These are phyloP conservation scores for Balansia obtecta DNA, from an alignment of 2,329 filamentous ascomycete species.

Conservation along the genomic window DNA sequence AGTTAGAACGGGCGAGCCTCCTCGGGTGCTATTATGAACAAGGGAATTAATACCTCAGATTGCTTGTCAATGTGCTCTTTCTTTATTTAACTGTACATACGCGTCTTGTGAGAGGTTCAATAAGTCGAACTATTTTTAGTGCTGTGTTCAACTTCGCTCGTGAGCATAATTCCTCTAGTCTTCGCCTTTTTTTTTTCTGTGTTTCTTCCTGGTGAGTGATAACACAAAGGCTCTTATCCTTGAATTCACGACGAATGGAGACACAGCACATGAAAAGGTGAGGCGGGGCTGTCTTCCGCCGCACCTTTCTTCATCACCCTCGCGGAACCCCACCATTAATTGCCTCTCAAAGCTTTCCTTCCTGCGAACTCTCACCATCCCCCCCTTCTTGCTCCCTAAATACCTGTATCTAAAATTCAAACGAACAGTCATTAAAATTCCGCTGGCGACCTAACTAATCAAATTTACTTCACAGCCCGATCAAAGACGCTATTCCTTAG, in stretches of 20 bases:
- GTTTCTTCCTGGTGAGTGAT: neutral
- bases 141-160: neutral
- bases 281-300: conserved; percentile 2
- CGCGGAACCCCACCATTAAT: neutral
- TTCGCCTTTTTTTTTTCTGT: neutral
- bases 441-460: neutral
- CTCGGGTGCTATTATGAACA: neutral
- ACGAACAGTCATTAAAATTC: neutral
- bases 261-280: neutral
- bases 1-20: neutral
- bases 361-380: neutral
- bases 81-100: neutral
- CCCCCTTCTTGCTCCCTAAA: neutral
- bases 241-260: neutral
- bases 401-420: neutral
- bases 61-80: neutral
- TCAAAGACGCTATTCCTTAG: neutral
- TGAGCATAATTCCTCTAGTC: neutral
- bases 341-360: neutral
- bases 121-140: neutral
- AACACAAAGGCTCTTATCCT: conserved; percentile 2
- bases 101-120: neutral
- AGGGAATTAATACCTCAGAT: neutral
- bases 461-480: neutral
- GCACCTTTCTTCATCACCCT: neutral